Evolutionary conservation across 495 filamentous ascomycete species (phyloP).

Genomic region (Neurospora sp.): DNA sequence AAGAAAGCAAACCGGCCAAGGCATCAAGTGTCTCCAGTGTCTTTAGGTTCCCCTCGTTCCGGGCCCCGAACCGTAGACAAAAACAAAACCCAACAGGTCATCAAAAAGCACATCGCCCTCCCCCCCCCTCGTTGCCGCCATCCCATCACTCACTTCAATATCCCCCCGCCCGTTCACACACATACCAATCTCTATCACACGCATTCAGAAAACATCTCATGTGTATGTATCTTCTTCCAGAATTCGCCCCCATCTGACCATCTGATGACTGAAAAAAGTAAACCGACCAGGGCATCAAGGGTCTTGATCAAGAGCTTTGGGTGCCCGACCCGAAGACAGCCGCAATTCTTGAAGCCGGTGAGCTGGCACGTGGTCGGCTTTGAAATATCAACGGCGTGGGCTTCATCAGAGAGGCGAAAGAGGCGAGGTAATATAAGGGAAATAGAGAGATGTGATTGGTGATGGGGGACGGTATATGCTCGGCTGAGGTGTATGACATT

Average conservation of each 20-base stretch:
- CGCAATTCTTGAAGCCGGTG: background rate
- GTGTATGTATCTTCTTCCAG: background rate
- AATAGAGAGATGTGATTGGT: background rate
- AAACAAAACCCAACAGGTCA: background rate
- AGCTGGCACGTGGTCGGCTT: no score
- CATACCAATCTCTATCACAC: background rate
- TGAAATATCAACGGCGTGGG: no score
- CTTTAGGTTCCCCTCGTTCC: no score
- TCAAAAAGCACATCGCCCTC: background rate
- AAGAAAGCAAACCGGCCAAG: no score
- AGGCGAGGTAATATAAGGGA: background rate
- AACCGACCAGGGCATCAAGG: background rate
- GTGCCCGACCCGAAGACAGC: background rate
- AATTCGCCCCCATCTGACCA: background rate
- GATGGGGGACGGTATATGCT: background rate
- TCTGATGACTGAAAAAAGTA: background rate
- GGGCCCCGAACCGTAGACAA: no score
- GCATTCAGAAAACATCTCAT: background rate
- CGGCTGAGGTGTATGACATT: background rate
- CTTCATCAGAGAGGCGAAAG: no score
- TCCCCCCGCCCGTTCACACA: background rate
- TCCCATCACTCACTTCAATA: background rate
- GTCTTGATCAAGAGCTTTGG: no score
- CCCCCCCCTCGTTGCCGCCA: background rate
- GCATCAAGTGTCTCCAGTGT: no score